Evolutionary conservation across 2,329 filamentous ascomycete species (phyloP).

Genomic region (Pseudogymnoascus sp.): DNA sequence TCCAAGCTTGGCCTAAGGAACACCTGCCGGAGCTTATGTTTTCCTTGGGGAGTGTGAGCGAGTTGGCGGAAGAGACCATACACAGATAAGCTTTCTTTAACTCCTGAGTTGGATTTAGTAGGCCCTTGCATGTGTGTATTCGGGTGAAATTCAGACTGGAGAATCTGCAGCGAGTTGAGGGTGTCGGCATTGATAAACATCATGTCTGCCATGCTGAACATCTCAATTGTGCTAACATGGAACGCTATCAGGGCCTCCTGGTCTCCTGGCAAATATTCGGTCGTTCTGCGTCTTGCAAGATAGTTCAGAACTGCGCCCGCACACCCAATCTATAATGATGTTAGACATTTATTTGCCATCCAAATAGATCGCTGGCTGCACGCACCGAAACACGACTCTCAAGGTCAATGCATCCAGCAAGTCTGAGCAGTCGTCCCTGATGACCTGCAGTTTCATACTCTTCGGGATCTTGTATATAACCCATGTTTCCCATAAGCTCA

Average conservation of each 20-base stretch:
- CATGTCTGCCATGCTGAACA: slow-evolving; percentile 59
- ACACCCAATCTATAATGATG: slow-evolving; percentile 54
- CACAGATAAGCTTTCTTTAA: slow-evolving; percentile 75
- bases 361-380: not conserved
- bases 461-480: slow-evolving; percentile 30
- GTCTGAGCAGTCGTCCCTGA: slow-evolving; percentile 58
- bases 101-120: slow-evolving; percentile 49
- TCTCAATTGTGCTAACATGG: slow-evolving; percentile 57
- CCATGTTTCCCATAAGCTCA: slow-evolving; percentile 24
- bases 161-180: slow-evolving; percentile 73
- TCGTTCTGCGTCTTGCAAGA: slow-evolving; percentile 59
- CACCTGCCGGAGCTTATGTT: slow-evolving; percentile 62
- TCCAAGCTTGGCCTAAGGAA: slow-evolving; percentile 75
- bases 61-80: slow-evolving; percentile 75
- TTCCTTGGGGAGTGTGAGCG: slow-evolving; percentile 73
- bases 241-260: slow-evolving; percentile 47
- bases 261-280: slow-evolving; percentile 55
- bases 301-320: slow-evolving; percentile 80
- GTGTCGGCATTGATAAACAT: slow-evolving; percentile 82
- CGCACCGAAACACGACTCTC: slow-evolving; percentile 63
- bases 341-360: not conserved
- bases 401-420: slow-evolving; percentile 65
- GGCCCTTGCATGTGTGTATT: slow-evolving; percentile 71
- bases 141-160: slow-evolving; percentile 75
- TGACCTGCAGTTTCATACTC: slow-evolving; percentile 39